A percentile compares a stretch with the other conserved stretches of the same genome.
Conservation (phyloP, 2,329 filamentous ascomycete species). For the Penicillium italicum region DNA sequence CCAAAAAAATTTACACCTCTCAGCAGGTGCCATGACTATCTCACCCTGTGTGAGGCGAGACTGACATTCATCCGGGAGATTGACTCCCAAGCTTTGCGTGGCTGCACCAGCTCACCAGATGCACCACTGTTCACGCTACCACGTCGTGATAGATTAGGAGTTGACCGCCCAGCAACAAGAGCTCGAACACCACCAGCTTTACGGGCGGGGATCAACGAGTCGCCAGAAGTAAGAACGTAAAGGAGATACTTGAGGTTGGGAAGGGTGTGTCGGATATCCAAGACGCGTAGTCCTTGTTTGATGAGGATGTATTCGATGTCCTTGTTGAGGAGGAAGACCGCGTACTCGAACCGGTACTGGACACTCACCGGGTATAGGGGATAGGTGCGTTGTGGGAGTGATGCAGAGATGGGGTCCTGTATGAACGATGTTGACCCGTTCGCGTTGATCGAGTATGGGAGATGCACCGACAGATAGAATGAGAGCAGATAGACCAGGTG, state of each 20-base stretch:
- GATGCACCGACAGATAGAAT: constrained; percentile 71
- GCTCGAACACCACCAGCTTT: constrained; percentile 54
- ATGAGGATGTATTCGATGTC: constrained; percentile 72
- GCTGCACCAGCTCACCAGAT: constrained; percentile 29
- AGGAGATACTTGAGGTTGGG: constrained; percentile 92
- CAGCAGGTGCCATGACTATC: background rate
- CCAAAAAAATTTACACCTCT: background rate
- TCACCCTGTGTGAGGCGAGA: constrained; percentile 5
- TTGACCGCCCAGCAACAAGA: constrained; percentile 39
- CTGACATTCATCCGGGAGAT: constrained; percentile 29
- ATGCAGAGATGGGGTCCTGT: constrained; percentile 64
- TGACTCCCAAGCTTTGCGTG: constrained; percentile 27
- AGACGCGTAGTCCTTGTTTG: constrained; percentile 67
- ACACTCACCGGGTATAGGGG: constrained; percentile 74
- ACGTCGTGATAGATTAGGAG: constrained; percentile 38
- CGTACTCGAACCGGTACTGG: constrained; percentile 92
- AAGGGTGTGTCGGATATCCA: constrained; percentile 87
- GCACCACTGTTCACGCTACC: constrained; percentile 41
- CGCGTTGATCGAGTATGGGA: constrained; percentile 75
- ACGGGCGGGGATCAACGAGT: constrained; percentile 55
- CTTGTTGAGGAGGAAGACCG: constrained; percentile 94
- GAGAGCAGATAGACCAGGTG: constrained; percentile 72
- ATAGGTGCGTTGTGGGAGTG: constrained; percentile 63
- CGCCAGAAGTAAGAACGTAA: constrained; percentile 82
- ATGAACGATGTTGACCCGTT: constrained; percentile 72